These are phyloP conservation scores for Alternaria consortialis DNA, from an alignment of 2,329 filamentous ascomycete genomes.

Conservation along the genomic window DNA sequence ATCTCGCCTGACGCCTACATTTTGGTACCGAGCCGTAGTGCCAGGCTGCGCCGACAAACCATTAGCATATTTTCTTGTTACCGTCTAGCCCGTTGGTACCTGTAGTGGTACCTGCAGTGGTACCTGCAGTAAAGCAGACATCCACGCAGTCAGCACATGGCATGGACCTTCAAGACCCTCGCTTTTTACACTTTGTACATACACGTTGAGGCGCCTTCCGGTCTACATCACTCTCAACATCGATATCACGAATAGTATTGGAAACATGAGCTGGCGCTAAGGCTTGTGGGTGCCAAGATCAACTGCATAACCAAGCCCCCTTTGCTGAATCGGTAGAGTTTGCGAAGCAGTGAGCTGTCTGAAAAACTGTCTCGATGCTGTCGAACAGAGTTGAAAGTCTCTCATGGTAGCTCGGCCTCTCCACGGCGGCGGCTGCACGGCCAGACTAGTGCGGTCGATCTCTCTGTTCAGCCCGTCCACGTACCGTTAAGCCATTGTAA, in stretches of 20 bases:
- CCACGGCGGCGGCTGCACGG: neutral
- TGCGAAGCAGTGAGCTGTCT: neutral
- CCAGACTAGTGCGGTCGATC: neutral
- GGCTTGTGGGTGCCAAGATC: neutral
- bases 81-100: neutral
- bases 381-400: neutral
- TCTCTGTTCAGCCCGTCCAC: neutral
- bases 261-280: neutral
- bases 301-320: neutral
- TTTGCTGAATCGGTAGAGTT: neutral
- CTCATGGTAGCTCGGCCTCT: neutral
- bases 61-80: neutral
- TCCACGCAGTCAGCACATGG: neutral
- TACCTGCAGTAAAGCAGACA: neutral
- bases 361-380: neutral
- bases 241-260: neutral
- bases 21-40: neutral
- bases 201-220: neutral
- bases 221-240: neutral
- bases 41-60: neutral
- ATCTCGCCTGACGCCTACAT: neutral
- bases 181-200: neutral
- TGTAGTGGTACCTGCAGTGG: conserved; percentile 4
- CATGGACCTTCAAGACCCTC: neutral
- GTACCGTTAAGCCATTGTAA: neutral